phyloP scores from a whole-genome alignment of 257 asterid genomes.

The Penstemon newberryi region DNA sequence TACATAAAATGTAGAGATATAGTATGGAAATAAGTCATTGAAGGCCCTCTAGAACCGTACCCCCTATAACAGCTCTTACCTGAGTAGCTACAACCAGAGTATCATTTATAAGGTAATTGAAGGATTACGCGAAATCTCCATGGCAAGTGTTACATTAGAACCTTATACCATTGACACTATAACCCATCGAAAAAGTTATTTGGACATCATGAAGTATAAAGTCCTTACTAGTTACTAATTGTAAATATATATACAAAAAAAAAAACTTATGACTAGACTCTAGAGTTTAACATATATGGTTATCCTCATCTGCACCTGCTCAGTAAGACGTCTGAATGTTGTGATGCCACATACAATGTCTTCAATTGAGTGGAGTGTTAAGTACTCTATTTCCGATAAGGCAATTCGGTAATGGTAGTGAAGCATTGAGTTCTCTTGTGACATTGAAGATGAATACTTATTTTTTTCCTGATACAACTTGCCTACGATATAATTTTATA shows the following conservation, averaged over 20 bases:
- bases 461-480: conserved; percentile 3
- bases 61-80: not conserved
- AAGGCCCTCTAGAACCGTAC: not conserved
- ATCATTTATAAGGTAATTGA: not conserved
- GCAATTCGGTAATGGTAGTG: not conserved
- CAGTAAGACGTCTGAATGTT: not conserved
- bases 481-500: conserved; percentile 10
- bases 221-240: not conserved
- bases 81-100: conserved; percentile 6
- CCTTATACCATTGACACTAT: not conserved
- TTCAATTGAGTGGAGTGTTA: not conserved
- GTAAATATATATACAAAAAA: not conserved
- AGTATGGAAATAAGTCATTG: too few relatives aligned
- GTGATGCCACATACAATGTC: not conserved
- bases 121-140: not conserved
- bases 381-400: conserved; percentile 1
- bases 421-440: conserved; percentile 6
- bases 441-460: not conserved
- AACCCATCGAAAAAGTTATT: not conserved
- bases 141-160: conserved; percentile 2
- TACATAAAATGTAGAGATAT: too few relatives aligned
- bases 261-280: not conserved
- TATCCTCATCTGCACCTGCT: conserved; percentile 5
- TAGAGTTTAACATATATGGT: not conserved
- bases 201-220: not conserved